Evolutionary conservation across 2,329 filamentous ascomycete species (phyloP).

Genomic region (Aspergillus bombycis): DNA sequence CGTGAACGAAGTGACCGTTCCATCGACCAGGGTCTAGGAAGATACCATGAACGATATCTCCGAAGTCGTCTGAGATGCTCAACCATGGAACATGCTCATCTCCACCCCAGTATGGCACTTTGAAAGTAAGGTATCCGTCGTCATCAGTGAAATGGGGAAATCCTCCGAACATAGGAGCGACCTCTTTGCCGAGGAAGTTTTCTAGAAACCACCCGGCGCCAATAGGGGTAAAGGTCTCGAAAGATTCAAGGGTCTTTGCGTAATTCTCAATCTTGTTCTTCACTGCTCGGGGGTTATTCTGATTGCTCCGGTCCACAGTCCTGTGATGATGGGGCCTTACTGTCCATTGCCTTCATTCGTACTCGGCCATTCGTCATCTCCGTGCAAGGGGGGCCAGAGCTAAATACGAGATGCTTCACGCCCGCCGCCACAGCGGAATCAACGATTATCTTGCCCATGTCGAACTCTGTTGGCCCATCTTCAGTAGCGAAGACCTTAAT

Average conservation of each 20-base stretch:
- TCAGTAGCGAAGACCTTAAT: neutral
- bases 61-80: slow-evolving; percentile 46
- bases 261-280: neutral
- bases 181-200: slow-evolving; percentile 42
- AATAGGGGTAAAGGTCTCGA: slow-evolving; percentile 20
- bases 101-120: slow-evolving; percentile 45
- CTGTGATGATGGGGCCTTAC: slow-evolving; percentile 23
- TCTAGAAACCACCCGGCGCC: slow-evolving; percentile 50
- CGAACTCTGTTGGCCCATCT: slow-evolving; percentile 35
- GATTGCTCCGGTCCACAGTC: neutral
- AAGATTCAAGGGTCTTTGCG: neutral
- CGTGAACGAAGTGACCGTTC: slow-evolving; percentile 42
- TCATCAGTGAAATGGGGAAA: slow-evolving; percentile 43
- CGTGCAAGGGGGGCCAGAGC: slow-evolving; percentile 36
- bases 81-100: slow-evolving; percentile 45
- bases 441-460: slow-evolving; percentile 40
- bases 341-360: slow-evolving; percentile 37
- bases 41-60: slow-evolving; percentile 51
- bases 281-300: neutral
- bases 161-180: slow-evolving; percentile 44
- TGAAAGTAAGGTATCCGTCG: slow-evolving; percentile 43
- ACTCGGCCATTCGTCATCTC: slow-evolving; percentile 39
- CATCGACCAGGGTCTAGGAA: slow-evolving; percentile 46
- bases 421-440: slow-evolving; percentile 39
- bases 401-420: slow-evolving; percentile 42